Base-by-base conservation (phyloP, 805 yeast genomes). In the Metschnikowia gelsemii region DNA sequence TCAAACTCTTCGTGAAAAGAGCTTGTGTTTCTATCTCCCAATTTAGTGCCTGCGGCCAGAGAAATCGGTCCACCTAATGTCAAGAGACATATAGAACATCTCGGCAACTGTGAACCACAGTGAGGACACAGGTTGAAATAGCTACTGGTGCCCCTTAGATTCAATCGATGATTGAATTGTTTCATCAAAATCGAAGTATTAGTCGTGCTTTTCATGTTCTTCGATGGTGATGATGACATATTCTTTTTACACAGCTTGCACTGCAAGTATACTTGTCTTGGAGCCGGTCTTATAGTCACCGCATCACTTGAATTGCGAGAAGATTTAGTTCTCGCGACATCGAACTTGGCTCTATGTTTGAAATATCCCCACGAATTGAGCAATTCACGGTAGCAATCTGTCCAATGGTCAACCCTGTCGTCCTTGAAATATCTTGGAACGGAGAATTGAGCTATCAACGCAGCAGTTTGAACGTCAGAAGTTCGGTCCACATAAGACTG, bases 391-490 rank as follows among this genome's bases (percentile, higher is more conserved):
- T 52, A 52, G 38, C 55, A 46, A 34, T 77, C 78, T 3, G 82
- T 72, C 99, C 99, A 91, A 44, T 75, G 77, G 22, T 82, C 84
- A 2, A 84, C 87, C 42, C 95, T 67, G 4, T 63, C 65, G 58
- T 88, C 96, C 8, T 64, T 64, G 60, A 90, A 87, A 60, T 84
- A 90, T 45, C 89, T 70, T 0, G 98, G 97, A 37, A 82, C 82
- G 0, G 89, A 96, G 64, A 77, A 87, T 4, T 90, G 73, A 0
- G 87, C 76, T 3, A 91, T 80, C 38, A 90, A 63, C 0, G 96
- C 82, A 0, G 96, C 96, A 0, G 95, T 89, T 60, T 91, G 99
- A 2, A 89, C 84, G 60, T 91, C 99, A 39, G 87, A 78, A 0
- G 95, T 87, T 53, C 90, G 73, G 61, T 89, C 91, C 24, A 90